Evolutionary conservation across 2,329 filamentous ascomycete species (phyloP).

Genomic region (Phialocephala subalpina): DNA sequence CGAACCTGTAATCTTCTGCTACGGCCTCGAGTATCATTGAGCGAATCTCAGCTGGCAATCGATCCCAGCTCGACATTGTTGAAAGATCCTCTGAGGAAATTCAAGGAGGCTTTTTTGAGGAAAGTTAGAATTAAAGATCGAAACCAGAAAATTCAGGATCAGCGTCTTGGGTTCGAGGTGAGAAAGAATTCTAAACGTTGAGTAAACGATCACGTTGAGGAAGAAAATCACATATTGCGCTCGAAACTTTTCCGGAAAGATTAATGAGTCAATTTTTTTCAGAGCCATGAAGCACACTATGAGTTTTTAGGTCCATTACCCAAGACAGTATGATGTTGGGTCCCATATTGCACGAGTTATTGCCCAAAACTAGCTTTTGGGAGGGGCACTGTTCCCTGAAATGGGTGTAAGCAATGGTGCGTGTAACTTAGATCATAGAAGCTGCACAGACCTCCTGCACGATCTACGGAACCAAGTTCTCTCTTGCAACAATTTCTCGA

Average conservation of each 20-base stretch:
- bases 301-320: not conserved
- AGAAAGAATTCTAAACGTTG: not conserved
- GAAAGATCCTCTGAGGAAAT: conserved; percentile 5
- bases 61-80: conserved; percentile 47
- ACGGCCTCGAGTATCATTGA: conserved; percentile 41
- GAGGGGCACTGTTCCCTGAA: no score
- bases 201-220: not conserved
- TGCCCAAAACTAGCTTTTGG: not conserved
- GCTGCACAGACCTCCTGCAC: no score
- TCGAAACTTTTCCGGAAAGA: not conserved
- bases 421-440: no score
- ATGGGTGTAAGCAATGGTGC: no score
- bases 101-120: not conserved
- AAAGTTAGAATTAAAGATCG: conserved; percentile 18
- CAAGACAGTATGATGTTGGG: not conserved
- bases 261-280: not conserved
- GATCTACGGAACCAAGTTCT: no score
- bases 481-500: no score
- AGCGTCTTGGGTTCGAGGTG: conserved; percentile 4
- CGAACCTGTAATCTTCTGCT: conserved; percentile 25
- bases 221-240: not conserved
- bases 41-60: conserved; percentile 55
- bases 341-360: not conserved
- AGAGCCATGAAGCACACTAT: not conserved
- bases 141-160: conserved; percentile 16